Conservation (phyloP, 148 eudicot species). For the Rhododendron mucronatum region DNA sequence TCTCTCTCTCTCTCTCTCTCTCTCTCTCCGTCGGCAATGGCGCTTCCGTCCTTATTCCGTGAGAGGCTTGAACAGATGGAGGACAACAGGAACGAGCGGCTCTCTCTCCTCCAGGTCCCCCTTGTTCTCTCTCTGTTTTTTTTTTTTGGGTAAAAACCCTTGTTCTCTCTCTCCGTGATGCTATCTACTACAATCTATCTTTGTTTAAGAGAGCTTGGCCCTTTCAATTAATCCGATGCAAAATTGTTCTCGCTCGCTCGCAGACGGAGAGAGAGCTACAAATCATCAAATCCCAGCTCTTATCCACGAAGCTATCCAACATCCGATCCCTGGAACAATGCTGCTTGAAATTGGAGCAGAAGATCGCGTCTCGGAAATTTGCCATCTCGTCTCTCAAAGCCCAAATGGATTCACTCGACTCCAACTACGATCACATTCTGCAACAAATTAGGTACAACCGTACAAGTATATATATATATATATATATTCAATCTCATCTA, state of each 20-base stretch:
- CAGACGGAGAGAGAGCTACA: constrained; percentile 48
- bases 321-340: constrained; percentile 35
- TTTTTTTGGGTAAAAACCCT: too few relatives aligned
- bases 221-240: neutral
- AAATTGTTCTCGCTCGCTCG: neutral
- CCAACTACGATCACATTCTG: constrained; percentile 10
- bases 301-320: constrained; percentile 27
- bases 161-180: neutral
- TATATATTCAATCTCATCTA: neutral
- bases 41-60: constrained; percentile 39
- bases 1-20: neutral
- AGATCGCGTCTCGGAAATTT: constrained; percentile 33
- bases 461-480: too few relatives aligned
- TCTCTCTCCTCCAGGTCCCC: constrained; percentile 53
- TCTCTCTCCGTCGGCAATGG: constrained; percentile 21
- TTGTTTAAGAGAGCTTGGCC: neutral
- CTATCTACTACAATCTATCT: neutral
- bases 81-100: constrained; percentile 35
- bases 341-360: constrained; percentile 37
- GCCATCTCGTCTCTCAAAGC: constrained; percentile 37
- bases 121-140: neutral
- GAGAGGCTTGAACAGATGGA: constrained; percentile 54
- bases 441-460: constrained; percentile 30
- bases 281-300: constrained; percentile 26
- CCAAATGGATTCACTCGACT: constrained; percentile 30